Evolutionary conservation across 768 basidiomycete genomes (phyloP).

Genomic region (Dictyophora rubrovolvata): DNA sequence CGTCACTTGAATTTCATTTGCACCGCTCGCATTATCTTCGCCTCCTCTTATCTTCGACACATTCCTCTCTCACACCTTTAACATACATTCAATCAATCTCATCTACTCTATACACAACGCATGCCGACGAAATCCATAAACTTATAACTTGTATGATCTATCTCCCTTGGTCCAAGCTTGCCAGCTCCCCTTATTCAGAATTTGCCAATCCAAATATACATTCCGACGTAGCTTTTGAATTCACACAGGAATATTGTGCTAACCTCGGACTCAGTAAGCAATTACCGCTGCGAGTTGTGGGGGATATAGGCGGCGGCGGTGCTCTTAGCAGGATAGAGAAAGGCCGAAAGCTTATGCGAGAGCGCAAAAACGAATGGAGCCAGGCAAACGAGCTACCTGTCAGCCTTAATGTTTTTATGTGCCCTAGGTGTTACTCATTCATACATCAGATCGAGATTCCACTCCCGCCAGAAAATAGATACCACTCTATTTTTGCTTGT

Average conservation of each 20-base stretch:
- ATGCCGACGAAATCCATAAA: constrained; percentile 55
- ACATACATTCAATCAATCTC: constrained; percentile 65
- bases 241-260: constrained; percentile 84
- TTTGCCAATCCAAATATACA: constrained; percentile 64
- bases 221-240: constrained; percentile 68
- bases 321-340: constrained; percentile 90
- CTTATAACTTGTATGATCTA: constrained; percentile 62
- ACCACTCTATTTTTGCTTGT: constrained; percentile 96
- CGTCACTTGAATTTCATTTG: constrained; percentile 80
- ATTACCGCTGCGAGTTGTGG: constrained; percentile 78
- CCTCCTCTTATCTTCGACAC: constrained; percentile 54
- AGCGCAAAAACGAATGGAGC: constrained; percentile 88
- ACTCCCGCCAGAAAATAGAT: constrained; percentile 73
- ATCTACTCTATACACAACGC: constrained; percentile 49
- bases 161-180: constrained; percentile 57
- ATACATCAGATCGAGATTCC: constrained; percentile 81
- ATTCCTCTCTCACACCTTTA: constrained; percentile 51
- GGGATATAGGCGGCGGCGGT: constrained; percentile 87
- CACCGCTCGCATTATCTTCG: constrained; percentile 87
- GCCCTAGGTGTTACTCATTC: neutral
- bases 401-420: constrained; percentile 17
- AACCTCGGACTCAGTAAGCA: constrained; percentile 83
- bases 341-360: constrained; percentile 86
- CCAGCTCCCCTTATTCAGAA: constrained; percentile 64
- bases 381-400: constrained; percentile 86